Evolutionary conservation across 352 stramenopile species (phyloP), one percentile per base, ranked within the genome.

Genomic region (Blastocystis sp.): DNA sequence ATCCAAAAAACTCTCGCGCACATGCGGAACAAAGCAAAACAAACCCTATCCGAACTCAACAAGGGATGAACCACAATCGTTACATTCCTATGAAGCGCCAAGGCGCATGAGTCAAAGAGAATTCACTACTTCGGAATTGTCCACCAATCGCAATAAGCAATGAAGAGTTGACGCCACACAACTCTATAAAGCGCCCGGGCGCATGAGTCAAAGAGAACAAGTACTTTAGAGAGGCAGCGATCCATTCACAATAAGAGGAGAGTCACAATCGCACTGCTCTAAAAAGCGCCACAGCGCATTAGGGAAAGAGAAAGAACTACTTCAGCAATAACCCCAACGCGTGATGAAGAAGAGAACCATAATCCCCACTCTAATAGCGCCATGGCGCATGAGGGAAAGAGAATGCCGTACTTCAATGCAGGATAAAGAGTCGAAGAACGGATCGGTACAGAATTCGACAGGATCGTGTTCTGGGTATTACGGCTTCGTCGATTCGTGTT

Each of bases 1-100:
- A 84, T 84, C 74, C 74, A 48, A 79, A 84, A 84, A 60, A 84
- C 74, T 84, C 74, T 84, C 74, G 74, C 74, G 74, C 74, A 53
- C 53, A 62, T 84, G 74, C 74, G 23, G 45, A 62, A 66, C 64
- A 62, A 61, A 59, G 64, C 74, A 41, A 84, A 66, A 4, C 28
- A 84, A 61, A 41, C 74, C 40, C 59, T 48, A 53, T 67, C 69
- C 52, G 4, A 43, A 74, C 64, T 48, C 28, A 28, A 41, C 14
- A 74, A 48, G 64, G 43, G 64, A 5, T 84, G n/a, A 66, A 84
- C 28, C 74, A 28, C 45, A 84, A 38, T 56, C 45, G 34, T 38
- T 28, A 60, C n/a, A 70, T 41, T 62, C 28, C 74, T 84, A 84
- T 28, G 65, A 79, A 84, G 74, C 74, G 74, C 74, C 34, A 53